Conservation (phyloP, 768 basidiomycete genomes). For the Leccinellum luteum region DNA sequence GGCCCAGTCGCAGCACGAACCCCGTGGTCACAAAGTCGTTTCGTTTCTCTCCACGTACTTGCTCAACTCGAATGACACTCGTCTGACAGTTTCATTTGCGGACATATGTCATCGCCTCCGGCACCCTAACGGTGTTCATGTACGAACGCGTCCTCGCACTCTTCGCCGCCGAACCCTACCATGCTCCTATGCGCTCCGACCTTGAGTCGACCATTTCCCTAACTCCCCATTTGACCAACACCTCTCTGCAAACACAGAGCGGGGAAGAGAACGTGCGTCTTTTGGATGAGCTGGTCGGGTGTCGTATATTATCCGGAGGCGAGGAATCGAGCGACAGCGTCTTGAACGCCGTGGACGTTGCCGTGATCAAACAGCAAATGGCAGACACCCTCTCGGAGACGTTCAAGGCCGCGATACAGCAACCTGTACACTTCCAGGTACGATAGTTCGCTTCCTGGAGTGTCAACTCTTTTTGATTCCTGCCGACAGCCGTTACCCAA, state of each 20-base stretch:
- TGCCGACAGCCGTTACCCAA: constrained; percentile 71
- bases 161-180: constrained; percentile 78
- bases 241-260: constrained; percentile 70
- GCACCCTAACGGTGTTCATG: constrained; percentile 76
- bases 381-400: constrained; percentile 68
- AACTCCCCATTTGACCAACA: constrained; percentile 85
- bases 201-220: constrained; percentile 37
- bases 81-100: constrained; percentile 83
- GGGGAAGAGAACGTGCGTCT: constrained; percentile 74
- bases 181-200: constrained; percentile 38
- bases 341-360: constrained; percentile 37
- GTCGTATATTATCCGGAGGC: constrained; percentile 44
- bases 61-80: constrained; percentile 11
- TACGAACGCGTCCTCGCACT: constrained; percentile 83
- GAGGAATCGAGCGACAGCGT: constrained; percentile 21
- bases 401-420: constrained; percentile 81
- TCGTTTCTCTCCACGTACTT: background rate
- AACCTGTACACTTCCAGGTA: constrained; percentile 85
- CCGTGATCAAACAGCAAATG: constrained; percentile 59
- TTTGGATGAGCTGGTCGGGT: constrained; percentile 76
- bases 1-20: constrained; percentile 15
- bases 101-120: constrained; percentile 78
- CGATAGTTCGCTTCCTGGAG: constrained; percentile 3
- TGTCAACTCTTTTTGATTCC: background rate
- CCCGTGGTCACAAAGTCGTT: constrained; percentile 60